phyloP scores from a whole-genome alignment of 2,329 filamentous ascomycete species.

The Colletotrichum shisoi region DNA sequence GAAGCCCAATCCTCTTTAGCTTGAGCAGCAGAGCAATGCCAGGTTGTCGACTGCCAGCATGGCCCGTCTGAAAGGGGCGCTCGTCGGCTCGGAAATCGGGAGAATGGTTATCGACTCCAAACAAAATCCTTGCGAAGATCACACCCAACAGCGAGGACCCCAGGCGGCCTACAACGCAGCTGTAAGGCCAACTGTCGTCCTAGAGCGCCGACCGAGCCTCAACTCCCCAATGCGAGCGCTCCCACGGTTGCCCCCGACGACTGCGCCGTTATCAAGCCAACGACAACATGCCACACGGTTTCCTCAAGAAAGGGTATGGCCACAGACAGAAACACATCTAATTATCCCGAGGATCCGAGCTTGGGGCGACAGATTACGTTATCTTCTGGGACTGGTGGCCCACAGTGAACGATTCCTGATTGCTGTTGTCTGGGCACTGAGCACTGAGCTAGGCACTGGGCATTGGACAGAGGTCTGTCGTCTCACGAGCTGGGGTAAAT shows the following conservation, averaged over 20 bases:
- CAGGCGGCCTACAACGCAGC: constrained; percentile 3
- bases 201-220: constrained; percentile 18
- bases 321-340: neutral
- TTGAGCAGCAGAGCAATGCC: constrained; percentile 9
- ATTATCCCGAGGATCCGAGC: constrained; percentile 24
- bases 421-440: constrained; percentile 5
- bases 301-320: neutral
- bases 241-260: constrained; percentile 10
- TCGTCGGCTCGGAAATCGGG: constrained; percentile 28
- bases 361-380: constrained; percentile 20
- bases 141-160: constrained; percentile 15
- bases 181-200: neutral
- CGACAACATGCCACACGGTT: neutral
- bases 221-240: constrained; percentile 11
- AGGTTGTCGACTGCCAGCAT: constrained; percentile 15
- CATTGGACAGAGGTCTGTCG: constrained; percentile 11
- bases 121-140: constrained; percentile 31
- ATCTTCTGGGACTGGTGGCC: neutral
- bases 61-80: constrained; percentile 22
- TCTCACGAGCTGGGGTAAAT: constrained; percentile 17
- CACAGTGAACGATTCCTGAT: constrained; percentile 14
- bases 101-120: constrained; percentile 13
- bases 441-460: constrained; percentile 5
- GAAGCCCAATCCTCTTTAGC: neutral
- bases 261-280: neutral